Evolutionary conservation across 2,329 filamentous ascomycete species (phyloP).

Genomic region (Penicillium janthinellum): DNA sequence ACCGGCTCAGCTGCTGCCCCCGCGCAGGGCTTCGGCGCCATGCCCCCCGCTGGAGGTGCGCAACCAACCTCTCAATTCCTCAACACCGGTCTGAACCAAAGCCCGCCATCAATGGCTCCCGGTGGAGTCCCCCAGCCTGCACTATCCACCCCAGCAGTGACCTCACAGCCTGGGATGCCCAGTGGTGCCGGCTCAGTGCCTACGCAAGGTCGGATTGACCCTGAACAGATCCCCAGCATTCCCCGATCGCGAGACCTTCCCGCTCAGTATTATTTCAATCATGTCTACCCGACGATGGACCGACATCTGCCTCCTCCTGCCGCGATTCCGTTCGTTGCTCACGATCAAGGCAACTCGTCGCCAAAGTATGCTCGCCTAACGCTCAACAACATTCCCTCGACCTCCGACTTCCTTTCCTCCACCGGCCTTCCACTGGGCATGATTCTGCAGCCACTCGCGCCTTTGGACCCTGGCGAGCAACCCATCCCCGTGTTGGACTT

Average conservation of each 20-base stretch:
- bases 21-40: slow-evolving; percentile 70
- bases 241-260: slow-evolving; percentile 79
- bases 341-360: slow-evolving; percentile 93
- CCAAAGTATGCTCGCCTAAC: slow-evolving; percentile 91
- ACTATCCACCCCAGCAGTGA: slow-evolving; percentile 25
- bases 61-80: slow-evolving; percentile 61
- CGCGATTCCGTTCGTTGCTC: slow-evolving; percentile 85
- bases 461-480: slow-evolving; percentile 78
- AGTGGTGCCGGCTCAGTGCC: slow-evolving; percentile 59
- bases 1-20: slow-evolving; percentile 52
- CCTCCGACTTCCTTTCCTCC: slow-evolving; percentile 73
- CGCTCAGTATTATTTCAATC: slow-evolving; percentile 80
- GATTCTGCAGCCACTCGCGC: slow-evolving; percentile 83
- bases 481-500: slow-evolving; percentile 93
- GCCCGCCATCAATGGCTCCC: slow-evolving; percentile 33
- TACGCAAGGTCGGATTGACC: slow-evolving; percentile 75
- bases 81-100: slow-evolving; percentile 55
- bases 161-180: slow-evolving; percentile 37
- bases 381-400: slow-evolving; percentile 88
- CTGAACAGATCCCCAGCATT: slow-evolving; percentile 90
- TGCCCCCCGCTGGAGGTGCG: slow-evolving; percentile 58
- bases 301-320: slow-evolving; percentile 88
- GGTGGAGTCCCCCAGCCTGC: slow-evolving; percentile 28
- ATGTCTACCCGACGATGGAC: slow-evolving; percentile 95
- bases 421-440: slow-evolving; percentile 87